Conservation (phyloP, 306 rosid species). For the Cucurbita maxima region DNA sequence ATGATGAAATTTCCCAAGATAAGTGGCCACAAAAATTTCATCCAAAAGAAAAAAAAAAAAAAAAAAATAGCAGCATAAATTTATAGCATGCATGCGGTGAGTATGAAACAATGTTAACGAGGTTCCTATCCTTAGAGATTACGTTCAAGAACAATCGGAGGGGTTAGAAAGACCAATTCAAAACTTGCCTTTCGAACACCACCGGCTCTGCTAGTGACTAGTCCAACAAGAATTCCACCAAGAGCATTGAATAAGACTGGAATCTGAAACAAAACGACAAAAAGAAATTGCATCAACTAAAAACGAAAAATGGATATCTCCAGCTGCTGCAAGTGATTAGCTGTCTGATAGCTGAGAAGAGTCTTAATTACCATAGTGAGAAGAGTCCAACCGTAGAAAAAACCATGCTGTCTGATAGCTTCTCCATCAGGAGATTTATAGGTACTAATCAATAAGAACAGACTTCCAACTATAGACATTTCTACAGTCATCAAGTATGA, state of each 20-base stretch:
- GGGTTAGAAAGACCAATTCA: background rate
- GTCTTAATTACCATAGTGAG: slow-evolving; percentile 49
- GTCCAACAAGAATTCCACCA: slow-evolving; percentile 96
- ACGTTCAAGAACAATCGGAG: background rate
- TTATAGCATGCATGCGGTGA: background rate
- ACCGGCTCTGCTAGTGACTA: slow-evolving; percentile 79
- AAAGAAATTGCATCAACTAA: background rate
- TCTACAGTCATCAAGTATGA: slow-evolving; percentile 94
- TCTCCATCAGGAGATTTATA: slow-evolving; percentile 88
- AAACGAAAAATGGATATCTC: background rate
- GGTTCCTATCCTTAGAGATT: background rate
- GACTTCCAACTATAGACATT: slow-evolving; percentile 84
- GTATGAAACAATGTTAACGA: background rate
- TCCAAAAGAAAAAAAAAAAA: background rate
- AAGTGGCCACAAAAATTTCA: background rate
- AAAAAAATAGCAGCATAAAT: background rate
- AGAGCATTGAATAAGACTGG: slow-evolving; percentile 72
- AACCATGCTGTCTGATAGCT: slow-evolving; percentile 56
- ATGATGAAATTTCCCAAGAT: background rate
- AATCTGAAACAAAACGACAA: slow-evolving; percentile 36
- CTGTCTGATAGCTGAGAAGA: too few species aligned
- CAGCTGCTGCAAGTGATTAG: background rate
- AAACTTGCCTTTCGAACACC: slow-evolving; percentile 89
- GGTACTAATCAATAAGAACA: slow-evolving; percentile 64
- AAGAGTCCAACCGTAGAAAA: slow-evolving; percentile 80